phyloP scores from a whole-genome alignment of 1,284 basidiomycete species.

The Papiliotrema nemorosa region DNA sequence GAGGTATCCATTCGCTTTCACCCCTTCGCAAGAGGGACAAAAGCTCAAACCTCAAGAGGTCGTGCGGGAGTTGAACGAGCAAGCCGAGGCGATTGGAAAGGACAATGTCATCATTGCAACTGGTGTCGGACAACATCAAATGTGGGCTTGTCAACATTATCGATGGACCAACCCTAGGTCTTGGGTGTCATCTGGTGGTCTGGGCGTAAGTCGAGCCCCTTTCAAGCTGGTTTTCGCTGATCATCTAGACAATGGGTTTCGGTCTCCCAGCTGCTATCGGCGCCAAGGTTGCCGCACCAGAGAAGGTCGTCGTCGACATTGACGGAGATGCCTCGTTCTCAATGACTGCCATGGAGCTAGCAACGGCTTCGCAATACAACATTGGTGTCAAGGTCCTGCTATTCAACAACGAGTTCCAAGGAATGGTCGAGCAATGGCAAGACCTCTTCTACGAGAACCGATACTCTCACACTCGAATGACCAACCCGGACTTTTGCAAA shows the following conservation, averaged over 20 bases:
- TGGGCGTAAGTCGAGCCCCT: constrained; percentile 63
- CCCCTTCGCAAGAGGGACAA: constrained; percentile 61
- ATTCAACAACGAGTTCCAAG: constrained; percentile 93
- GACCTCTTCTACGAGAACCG: constrained; percentile 94
- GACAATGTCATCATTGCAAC: constrained; percentile 85
- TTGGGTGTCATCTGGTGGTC: constrained; percentile 94
- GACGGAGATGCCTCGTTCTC: constrained; percentile 97
- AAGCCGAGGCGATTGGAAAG: constrained; percentile 64
- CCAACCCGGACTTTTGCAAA: constrained; percentile 87
- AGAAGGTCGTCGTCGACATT: constrained; percentile 92
- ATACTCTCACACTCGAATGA: constrained; percentile 92
- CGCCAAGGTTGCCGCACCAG: constrained; percentile 90
- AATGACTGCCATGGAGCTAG: constrained; percentile 99
- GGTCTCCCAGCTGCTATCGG: constrained; percentile 92
- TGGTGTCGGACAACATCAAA: constrained; percentile 98
- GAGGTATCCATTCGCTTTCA: constrained; percentile 86
- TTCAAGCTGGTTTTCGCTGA: constrained; percentile 8
- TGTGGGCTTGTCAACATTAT: constrained; percentile 97
- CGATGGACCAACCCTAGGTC: constrained; percentile 83
- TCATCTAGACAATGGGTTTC: constrained; percentile 86
- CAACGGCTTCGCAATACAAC: constrained; percentile 82
- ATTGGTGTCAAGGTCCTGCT: constrained; percentile 93
- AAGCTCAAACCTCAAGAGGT: constrained; percentile 96
- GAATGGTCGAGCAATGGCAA: constrained; percentile 99
- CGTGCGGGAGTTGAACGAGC: constrained; percentile 81